Conservation (phyloP, 1,284 basidiomycete genomes). For the Pterulicium gracile region DNA sequence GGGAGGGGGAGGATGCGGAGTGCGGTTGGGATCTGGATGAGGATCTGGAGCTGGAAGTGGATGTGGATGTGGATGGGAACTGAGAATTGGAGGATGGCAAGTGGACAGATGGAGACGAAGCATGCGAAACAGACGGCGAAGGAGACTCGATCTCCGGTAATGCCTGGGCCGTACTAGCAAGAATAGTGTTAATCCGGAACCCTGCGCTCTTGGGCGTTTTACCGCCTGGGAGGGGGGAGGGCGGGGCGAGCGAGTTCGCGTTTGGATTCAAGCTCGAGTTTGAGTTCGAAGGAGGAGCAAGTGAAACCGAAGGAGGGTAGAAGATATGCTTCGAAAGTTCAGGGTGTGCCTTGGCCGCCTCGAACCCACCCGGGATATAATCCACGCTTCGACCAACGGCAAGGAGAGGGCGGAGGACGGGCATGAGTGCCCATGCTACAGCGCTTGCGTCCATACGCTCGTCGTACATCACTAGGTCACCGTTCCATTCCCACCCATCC, state of each 20-base stretch:
- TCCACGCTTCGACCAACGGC: slow-evolving; percentile 37
- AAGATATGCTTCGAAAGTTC: slow-evolving; percentile 33
- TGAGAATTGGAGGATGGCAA: slow-evolving; percentile 18
- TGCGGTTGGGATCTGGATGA: background rate
- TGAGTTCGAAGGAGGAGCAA: slow-evolving; percentile 6
- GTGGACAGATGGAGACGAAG: too few species aligned
- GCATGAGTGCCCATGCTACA: slow-evolving; percentile 57
- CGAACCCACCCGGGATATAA: slow-evolving; percentile 62
- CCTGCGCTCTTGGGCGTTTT: too few species aligned
- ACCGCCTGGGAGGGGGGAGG: too few species aligned
- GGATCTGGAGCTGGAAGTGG: background rate
- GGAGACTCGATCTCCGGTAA: slow-evolving; percentile 49
- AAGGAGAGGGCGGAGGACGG: slow-evolving; percentile 44
- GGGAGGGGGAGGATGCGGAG: slow-evolving; percentile 17
- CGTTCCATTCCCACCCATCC: slow-evolving; percentile 48
- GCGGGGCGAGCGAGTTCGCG: slow-evolving; percentile 23
- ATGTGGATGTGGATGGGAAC: slow-evolving; percentile 3
- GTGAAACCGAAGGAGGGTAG: slow-evolving; percentile 6
- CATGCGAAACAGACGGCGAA: slow-evolving; percentile 23
- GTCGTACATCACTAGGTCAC: slow-evolving; percentile 63
- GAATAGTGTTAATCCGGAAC: slow-evolving; percentile 55
- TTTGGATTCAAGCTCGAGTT: slow-evolving; percentile 11
- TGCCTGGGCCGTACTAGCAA: slow-evolving; percentile 35
- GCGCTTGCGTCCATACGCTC: slow-evolving; percentile 56
- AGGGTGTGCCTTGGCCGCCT: slow-evolving; percentile 43